Percentiles rank a stretch among this genome's conserved stretches.
These are phyloP conservation scores for Saraca asoca DNA, from an alignment of 331 rosid genomes.

Conservation along the genomic window DNA sequence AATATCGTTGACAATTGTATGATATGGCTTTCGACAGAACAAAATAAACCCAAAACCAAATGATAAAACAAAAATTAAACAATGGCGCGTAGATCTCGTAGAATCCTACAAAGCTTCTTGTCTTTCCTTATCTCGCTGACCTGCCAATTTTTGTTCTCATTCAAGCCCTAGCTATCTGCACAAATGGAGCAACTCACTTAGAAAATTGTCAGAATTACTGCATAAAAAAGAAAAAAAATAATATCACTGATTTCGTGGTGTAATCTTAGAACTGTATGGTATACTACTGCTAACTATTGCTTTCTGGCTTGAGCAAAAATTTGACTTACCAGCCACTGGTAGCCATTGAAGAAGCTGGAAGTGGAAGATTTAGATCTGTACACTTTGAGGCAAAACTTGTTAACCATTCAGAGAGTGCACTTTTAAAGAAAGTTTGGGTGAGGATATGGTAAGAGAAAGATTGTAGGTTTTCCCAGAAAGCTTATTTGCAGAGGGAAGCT, in stretches of 20 bases:
- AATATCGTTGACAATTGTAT: constrained; percentile 33
- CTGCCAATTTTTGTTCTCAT: not conserved
- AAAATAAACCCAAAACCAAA: constrained; percentile 35
- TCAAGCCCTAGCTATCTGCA: not conserved
- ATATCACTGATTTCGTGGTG: not conserved
- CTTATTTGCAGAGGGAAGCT: constrained; percentile 7
- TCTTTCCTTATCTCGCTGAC: constrained; percentile 36
- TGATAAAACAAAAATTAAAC: constrained; percentile 2
- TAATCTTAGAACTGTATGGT: constrained; percentile 22
- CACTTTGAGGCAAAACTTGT: not conserved
- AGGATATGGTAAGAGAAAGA: constrained; percentile 26
- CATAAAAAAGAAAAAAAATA: no score
- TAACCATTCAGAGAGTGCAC: not conserved
- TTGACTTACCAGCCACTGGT: constrained; percentile 36
- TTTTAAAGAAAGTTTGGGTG: constrained; percentile 22
- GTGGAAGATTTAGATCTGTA: constrained; percentile 44
- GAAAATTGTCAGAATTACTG: not conserved
- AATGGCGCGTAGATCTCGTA: constrained; percentile 61
- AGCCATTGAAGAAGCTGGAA: no score
- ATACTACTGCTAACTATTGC: not conserved
- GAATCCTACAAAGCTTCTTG: constrained; percentile 39
- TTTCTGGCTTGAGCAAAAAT: not conserved
- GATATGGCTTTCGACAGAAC: constrained; percentile 30
- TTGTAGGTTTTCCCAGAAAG: constrained; percentile 3
- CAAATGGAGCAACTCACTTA: not conserved